phyloP scores from a whole-genome alignment of 148 eudicot species.

The Polygonum maritimum region DNA sequence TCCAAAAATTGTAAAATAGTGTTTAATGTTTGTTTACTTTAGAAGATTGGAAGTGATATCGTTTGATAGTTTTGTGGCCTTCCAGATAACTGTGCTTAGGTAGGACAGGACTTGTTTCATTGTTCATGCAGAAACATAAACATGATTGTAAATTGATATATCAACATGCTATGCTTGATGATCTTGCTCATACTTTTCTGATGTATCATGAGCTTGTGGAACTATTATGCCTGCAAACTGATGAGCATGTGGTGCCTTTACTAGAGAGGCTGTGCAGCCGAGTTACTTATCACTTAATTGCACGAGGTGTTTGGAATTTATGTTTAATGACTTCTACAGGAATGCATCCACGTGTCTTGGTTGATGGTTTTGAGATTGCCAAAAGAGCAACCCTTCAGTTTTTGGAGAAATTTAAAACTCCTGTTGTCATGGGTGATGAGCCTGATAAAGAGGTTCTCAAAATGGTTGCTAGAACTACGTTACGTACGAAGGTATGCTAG shows the following conservation, averaged over 20 bases:
- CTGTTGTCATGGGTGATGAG: conserved; percentile 87
- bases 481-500: conserved; percentile 72
- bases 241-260: background rate
- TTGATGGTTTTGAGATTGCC: conserved; percentile 96
- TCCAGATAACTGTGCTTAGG: background rate
- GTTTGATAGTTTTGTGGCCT: background rate
- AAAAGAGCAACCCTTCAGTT: conserved; percentile 87
- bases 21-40: background rate
- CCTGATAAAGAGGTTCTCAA: conserved; percentile 90
- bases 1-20: background rate
- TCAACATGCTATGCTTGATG: background rate
- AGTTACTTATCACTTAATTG: background rate
- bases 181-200: background rate
- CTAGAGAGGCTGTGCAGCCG: background rate
- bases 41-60: background rate
- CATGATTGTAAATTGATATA: background rate
- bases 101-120: background rate
- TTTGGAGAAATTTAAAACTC: conserved; percentile 88
- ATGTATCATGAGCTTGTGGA: background rate
- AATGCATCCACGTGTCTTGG: conserved; percentile 94
- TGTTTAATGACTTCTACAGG: conserved; percentile 27
- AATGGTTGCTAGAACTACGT: conserved; percentile 96
- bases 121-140: background rate
- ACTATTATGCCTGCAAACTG: background rate
- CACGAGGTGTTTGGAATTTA: background rate